These are phyloP conservation scores for Myxozyma nipponensis DNA, from an alignment of 805 yeast species.

Conservation along the genomic window DNA sequence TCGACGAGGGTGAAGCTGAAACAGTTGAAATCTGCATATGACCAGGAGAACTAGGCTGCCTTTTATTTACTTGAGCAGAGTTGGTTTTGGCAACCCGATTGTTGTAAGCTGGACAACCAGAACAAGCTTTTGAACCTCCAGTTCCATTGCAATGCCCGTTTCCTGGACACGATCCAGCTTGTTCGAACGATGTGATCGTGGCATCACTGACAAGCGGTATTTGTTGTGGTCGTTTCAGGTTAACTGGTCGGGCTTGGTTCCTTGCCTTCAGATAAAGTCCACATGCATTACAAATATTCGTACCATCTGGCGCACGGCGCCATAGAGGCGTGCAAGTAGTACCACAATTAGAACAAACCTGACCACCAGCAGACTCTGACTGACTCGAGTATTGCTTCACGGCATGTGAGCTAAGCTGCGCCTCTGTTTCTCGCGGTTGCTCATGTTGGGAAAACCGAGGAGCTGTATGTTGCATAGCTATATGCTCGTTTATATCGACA, in stretches of 20 bases:
- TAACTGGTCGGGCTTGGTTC: constrained; percentile 61
- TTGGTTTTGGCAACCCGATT: constrained; percentile 45
- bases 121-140: constrained; percentile 76
- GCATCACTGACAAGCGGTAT: constrained; percentile 14
- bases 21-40: background rate
- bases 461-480: too few relatives aligned
- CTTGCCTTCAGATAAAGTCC: constrained; percentile 71
- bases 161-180: constrained; percentile 60
- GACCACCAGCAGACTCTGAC: constrained; percentile 33
- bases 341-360: constrained; percentile 81
- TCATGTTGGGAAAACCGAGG: too few relatives aligned
- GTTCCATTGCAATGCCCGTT: constrained; percentile 83
- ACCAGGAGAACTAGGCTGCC: background rate
- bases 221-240: constrained; percentile 49
- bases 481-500: too few relatives aligned
- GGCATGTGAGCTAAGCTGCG: too few relatives aligned
- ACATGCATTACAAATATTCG: constrained; percentile 93
- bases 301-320: constrained; percentile 90
- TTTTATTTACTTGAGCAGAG: too few relatives aligned
- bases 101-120: constrained; percentile 79
- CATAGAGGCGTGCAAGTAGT: constrained; percentile 91
- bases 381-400: too few relatives aligned
- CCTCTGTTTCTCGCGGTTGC: too few relatives aligned
- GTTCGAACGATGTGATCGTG: constrained; percentile 5
- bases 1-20: background rate